A percentile compares a stretch with the other conserved stretches of the same genome.
Evolutionary conservation across 495 filamentous ascomycete species (phyloP).

Genomic region (Trichocladium uniseriatum): DNA sequence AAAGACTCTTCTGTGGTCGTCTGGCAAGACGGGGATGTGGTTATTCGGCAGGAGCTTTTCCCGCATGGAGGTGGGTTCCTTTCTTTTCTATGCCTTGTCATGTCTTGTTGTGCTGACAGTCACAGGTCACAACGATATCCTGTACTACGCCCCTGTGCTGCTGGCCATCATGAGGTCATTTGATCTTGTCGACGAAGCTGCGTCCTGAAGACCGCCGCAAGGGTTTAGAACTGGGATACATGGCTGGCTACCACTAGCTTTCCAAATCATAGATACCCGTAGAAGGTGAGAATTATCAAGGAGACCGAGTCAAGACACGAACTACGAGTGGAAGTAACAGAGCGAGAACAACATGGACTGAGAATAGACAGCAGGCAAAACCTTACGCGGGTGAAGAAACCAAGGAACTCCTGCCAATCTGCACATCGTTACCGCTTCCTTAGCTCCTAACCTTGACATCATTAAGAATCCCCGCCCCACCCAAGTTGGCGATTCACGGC

Average conservation of each 20-base stretch:
- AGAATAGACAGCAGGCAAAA: too few relatives aligned
- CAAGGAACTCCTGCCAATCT: too few relatives aligned
- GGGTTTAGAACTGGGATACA: too few relatives aligned
- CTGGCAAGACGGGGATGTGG: constrained; percentile 32
- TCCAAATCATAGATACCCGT: too few relatives aligned
- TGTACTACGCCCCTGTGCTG: constrained; percentile 45
- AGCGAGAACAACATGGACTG: too few relatives aligned
- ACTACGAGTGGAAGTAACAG: too few relatives aligned
- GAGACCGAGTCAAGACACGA: not conserved
- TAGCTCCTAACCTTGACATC: not conserved
- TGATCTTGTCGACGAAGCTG: constrained; percentile 12
- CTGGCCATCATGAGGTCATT: constrained; percentile 60
- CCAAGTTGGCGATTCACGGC: constrained; percentile 39
- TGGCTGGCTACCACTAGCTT: too few relatives aligned
- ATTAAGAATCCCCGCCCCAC: constrained; percentile 26
- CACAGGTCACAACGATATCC: constrained; percentile 50
- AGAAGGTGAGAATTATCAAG: not conserved
- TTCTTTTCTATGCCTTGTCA: not conserved
- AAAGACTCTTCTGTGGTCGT: constrained; percentile 34
- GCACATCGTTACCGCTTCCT: too few relatives aligned
- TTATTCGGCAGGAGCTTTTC: constrained; percentile 45
- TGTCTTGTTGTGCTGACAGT: constrained; percentile 4
- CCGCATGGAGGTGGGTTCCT: constrained; percentile 45
- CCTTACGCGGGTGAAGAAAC: too few relatives aligned
- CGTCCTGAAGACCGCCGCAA: not conserved